A percentile compares a stretch with the other conserved stretches of the same genome.
phyloP scores from a whole-genome alignment of 1,284 basidiomycete genomes.

The Uromyces viciae-fabae region DNA sequence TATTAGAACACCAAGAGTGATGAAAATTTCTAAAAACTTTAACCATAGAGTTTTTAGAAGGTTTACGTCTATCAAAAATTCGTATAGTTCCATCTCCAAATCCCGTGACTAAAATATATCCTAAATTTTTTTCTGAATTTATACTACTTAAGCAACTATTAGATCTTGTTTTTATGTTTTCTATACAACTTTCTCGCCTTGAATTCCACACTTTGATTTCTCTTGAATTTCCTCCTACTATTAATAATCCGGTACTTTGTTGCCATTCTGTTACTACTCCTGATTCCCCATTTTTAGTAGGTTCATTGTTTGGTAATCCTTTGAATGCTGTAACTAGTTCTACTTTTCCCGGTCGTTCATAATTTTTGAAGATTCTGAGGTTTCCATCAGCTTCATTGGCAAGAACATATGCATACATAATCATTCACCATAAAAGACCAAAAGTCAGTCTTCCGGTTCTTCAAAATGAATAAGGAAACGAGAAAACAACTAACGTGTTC shows the following conservation, averaged over 20 bases:
- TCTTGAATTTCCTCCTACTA: conserved; percentile 85
- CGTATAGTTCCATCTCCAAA: conserved; percentile 90
- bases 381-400: conserved; percentile 26
- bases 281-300: conserved; percentile 28
- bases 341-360: background rate
- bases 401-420: background rate
- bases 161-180: conserved; percentile 84
- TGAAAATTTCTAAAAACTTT: conserved; percentile 71
- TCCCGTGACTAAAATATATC: conserved; percentile 78
- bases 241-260: conserved; percentile 75
- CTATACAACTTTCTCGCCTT: conserved; percentile 74
- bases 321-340: conserved; percentile 39
- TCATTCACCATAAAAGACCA: background rate
- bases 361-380: conserved; percentile 35
- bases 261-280: conserved; percentile 83
- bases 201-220: conserved; percentile 93
- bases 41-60: conserved; percentile 79
- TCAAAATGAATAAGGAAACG: background rate
- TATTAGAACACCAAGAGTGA: conserved; percentile 84
- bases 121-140: conserved; percentile 71
- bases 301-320: conserved; percentile 36
- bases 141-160: conserved; percentile 85
- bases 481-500: conserved; percentile 18
- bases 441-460: too few species aligned
- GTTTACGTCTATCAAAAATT: conserved; percentile 83